Conservation (phyloP, 1,284 basidiomycete genomes). For the Farysia itapuensis region DNA sequence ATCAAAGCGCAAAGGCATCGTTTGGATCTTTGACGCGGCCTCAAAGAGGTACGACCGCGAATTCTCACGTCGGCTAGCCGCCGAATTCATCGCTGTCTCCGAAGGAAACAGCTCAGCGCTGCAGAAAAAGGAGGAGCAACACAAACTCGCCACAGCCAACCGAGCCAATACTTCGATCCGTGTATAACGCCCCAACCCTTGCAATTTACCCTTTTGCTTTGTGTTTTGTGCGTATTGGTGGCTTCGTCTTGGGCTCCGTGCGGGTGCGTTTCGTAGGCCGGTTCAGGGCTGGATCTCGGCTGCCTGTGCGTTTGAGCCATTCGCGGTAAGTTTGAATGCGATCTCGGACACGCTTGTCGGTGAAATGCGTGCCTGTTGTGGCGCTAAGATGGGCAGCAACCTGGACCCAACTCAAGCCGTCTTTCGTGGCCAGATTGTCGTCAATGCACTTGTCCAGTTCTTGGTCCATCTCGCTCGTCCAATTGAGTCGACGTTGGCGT, state of each 20-base stretch:
- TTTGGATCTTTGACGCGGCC: conserved; percentile 61
- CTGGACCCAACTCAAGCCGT: conserved; percentile 7
- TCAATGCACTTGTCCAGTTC: conserved; percentile 9
- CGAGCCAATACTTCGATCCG: conserved; percentile 68
- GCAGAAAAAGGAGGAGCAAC: conserved; percentile 63
- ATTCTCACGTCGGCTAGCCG: conserved; percentile 58
- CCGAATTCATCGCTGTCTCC: conserved; percentile 60
- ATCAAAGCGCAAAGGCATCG: conserved; percentile 57
- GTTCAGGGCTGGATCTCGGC: no score
- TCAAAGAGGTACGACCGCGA: conserved; percentile 59
- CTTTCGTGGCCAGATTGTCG: conserved; percentile 1
- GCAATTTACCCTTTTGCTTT: no score
- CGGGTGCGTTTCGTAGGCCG: no score
- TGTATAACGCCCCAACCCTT: no score
- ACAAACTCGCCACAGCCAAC: conserved; percentile 75
- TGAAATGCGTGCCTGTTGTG: neutral
- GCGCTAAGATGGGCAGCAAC: conserved; percentile 7
- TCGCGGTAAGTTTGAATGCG: neutral
- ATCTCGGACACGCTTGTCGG: conserved; percentile 1
- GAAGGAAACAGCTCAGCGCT: conserved; percentile 59
- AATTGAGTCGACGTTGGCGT: neutral
- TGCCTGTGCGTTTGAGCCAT: no score
- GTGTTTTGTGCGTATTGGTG: no score
- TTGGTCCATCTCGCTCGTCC: conserved; percentile 19
- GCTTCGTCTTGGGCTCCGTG: no score